Percentiles rank a stretch among this genome's conserved stretches.
Evolutionary conservation across 768 basidiomycete genomes (phyloP).

Genomic region (Zangia roseola): DNA sequence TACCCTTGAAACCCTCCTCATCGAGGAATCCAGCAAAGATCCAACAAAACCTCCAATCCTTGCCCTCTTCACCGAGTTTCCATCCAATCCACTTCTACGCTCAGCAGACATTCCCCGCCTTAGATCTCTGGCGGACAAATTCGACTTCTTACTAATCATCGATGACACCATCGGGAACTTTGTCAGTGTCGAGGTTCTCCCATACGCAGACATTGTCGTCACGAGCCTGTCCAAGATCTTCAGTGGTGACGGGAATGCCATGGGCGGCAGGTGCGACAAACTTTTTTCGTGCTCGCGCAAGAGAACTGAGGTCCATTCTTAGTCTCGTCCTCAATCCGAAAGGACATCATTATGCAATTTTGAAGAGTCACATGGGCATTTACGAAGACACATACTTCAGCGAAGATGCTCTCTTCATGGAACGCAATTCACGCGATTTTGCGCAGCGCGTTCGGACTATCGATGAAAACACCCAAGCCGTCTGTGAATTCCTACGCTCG

Average conservation of each 20-base stretch:
- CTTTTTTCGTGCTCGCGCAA: too few relatives aligned
- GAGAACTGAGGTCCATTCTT: background rate
- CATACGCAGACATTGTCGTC: constrained; percentile 84
- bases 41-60: constrained; percentile 58
- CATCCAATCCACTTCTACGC: constrained; percentile 92
- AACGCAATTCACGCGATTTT: constrained; percentile 97
- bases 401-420: constrained; percentile 95
- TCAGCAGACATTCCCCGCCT: constrained; percentile 75
- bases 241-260: constrained; percentile 91
- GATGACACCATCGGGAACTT: constrained; percentile 97
- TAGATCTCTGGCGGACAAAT: constrained; percentile 78
- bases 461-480: constrained; percentile 77
- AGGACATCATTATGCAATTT: constrained; percentile 59
- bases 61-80: constrained; percentile 90
- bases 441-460: constrained; percentile 67
- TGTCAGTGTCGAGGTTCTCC: constrained; percentile 86
- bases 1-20: constrained; percentile 63
- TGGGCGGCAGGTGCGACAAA: constrained; percentile 86
- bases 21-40: constrained; percentile 38
- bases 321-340: constrained; percentile 89
- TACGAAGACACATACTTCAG: constrained; percentile 89
- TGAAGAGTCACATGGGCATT: constrained; percentile 58
- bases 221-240: constrained; percentile 94
- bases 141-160: constrained; percentile 83
- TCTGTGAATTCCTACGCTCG: constrained; percentile 75